Percentiles rank a stretch among this genome's conserved stretches.
phyloP scores from a whole-genome alignment of 495 filamentous ascomycete species.

The Amorphotheca resinae region DNA sequence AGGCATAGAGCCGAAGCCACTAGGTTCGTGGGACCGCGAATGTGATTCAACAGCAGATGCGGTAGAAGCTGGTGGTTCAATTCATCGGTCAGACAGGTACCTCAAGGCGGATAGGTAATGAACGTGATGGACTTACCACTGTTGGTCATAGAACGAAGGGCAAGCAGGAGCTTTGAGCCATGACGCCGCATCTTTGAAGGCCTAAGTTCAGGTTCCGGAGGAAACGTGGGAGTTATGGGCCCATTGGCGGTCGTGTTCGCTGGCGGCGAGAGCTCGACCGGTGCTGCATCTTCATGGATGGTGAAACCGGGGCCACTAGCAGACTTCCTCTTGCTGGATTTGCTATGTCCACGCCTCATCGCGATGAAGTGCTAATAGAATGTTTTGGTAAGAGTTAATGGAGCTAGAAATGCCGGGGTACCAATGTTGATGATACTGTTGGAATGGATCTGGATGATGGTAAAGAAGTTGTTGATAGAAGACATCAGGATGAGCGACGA shows the following conservation, averaged over 20 bases:
- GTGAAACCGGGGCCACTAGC: background rate
- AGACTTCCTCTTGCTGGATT: too few species aligned
- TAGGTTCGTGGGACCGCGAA: background rate
- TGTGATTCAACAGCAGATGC: slow-evolving; percentile 4
- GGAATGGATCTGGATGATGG: background rate
- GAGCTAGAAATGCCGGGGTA: too few species aligned
- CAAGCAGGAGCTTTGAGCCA: slow-evolving; percentile 31
- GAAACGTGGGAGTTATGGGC: slow-evolving; percentile 3
- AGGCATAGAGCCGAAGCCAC: background rate
- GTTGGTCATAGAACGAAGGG: slow-evolving; percentile 33
- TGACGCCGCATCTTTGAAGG: slow-evolving; percentile 27
- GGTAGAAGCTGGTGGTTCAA: slow-evolving; percentile 6
- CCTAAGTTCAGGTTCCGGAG: slow-evolving; percentile 1
- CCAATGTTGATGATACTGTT: too few species aligned
- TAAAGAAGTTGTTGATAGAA: background rate
- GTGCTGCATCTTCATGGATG: slow-evolving; percentile 3
- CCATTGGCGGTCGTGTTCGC: background rate
- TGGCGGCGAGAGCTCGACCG: background rate
- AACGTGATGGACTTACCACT: slow-evolving; percentile 24
- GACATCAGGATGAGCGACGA: background rate
- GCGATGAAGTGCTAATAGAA: background rate
- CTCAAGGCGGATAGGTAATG: background rate
- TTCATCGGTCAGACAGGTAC: background rate
- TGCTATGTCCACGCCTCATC: slow-evolving; percentile 14
- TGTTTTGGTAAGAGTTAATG: too few species aligned